phyloP scores from a whole-genome alignment of 78 protist genomes.

The Pigoraptor vietnamica region DNA sequence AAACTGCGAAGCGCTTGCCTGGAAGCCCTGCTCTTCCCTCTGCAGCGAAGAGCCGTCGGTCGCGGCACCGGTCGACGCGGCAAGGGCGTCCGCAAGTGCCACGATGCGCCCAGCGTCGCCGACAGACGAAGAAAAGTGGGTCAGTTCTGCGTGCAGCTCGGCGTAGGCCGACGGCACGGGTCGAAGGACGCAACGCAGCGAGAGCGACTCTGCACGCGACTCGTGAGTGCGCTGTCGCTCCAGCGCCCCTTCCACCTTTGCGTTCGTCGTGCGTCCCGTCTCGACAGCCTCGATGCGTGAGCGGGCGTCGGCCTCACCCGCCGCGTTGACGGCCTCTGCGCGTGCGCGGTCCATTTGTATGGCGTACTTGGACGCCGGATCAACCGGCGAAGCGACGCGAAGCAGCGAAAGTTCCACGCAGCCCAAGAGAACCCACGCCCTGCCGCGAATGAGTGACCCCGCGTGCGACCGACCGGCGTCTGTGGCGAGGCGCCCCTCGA shows the following conservation, averaged over 20 bases:
- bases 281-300: not conserved
- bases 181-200: not conserved
- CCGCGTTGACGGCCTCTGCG: not conserved
- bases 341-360: not conserved
- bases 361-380: not conserved
- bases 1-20: not conserved
- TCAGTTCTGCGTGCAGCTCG: not conserved
- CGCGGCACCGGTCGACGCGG: too few species aligned
- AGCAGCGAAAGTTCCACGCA: not conserved
- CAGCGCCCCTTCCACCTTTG: not conserved
- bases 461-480: not conserved
- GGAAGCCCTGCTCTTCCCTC: not conserved
- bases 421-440: not conserved
- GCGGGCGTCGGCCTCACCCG: not conserved
- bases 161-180: not conserved
- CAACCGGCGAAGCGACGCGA: not conserved
- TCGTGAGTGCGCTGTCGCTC: not conserved
- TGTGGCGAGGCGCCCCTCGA: too few species aligned
- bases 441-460: too few species aligned
- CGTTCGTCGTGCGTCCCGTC: not conserved
- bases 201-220: not conserved
- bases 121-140: not conserved
- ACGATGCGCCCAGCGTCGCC: not conserved
- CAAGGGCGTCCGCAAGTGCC: not conserved
- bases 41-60: too few species aligned